Evolutionary conservation across 1,284 basidiomycete genomes (phyloP).

Genomic region (Kwoniella shivajii): DNA sequence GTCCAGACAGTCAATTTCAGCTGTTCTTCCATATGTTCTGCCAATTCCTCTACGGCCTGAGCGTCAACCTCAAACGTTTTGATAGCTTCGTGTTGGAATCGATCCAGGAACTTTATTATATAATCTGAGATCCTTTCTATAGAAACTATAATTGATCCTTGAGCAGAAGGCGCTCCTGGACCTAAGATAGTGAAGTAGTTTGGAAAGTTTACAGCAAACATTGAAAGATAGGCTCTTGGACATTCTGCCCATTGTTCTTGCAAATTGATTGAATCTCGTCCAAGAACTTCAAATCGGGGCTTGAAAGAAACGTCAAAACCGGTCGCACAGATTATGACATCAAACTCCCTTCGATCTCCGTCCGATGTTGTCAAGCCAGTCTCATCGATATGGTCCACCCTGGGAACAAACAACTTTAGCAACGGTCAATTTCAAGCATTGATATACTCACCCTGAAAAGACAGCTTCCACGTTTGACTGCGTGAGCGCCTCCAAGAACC

Average conservation of each 20-base stretch:
- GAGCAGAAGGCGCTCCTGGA: constrained; percentile 14
- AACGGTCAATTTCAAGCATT: not conserved
- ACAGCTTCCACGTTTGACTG: constrained; percentile 13
- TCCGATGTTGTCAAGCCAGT: constrained; percentile 63
- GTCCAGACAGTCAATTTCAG: constrained; percentile 17
- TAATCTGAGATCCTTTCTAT: constrained; percentile 18
- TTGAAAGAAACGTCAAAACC: constrained; percentile 32
- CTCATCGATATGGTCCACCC: constrained; percentile 58
- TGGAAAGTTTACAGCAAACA: constrained; percentile 13
- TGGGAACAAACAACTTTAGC: not conserved
- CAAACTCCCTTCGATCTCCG: constrained; percentile 61
- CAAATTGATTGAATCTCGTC: constrained; percentile 3
- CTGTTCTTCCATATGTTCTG: constrained; percentile 14
- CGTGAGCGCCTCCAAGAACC: constrained; percentile 9
- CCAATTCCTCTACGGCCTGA: constrained; percentile 6
- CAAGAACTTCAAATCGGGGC: constrained; percentile 12
- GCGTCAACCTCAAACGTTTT: constrained; percentile 13
- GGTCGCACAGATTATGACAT: constrained; percentile 65
- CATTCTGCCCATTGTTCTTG: constrained; percentile 11
- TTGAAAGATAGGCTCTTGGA: constrained; percentile 12
- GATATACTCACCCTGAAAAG: constrained; percentile 8
- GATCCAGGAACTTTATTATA: constrained; percentile 13
- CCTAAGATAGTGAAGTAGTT: constrained; percentile 13
- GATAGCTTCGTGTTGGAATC: constrained; percentile 14
- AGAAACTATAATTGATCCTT: constrained; percentile 16